A percentile compares a stretch with the other conserved stretches of the same genome.
Evolutionary conservation across 352 stramenopile species (phyloP).

Genomic region (Phytopythium kandeliae): DNA sequence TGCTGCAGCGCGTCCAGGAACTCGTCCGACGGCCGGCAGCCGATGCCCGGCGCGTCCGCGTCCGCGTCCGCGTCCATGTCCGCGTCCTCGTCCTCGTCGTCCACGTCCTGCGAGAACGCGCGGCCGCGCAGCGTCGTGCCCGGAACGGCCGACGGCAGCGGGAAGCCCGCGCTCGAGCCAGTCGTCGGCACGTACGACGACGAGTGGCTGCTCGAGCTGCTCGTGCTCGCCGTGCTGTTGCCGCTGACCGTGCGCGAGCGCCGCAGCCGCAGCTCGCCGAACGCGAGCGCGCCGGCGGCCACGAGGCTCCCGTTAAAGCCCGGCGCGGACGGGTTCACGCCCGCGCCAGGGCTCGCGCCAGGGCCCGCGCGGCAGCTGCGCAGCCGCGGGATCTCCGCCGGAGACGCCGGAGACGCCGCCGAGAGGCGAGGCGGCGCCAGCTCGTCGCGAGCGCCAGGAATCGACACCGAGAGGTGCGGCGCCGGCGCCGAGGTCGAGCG

Average conservation of each 20-base stretch:
- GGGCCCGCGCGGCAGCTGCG: constrained; percentile 31
- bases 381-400: constrained; percentile 39
- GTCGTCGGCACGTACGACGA: constrained; percentile 40
- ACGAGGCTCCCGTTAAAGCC: neutral
- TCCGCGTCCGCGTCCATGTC: neutral
- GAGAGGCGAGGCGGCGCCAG: constrained; percentile 3
- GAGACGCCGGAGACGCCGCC: constrained; percentile 6
- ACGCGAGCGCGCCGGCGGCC: constrained; percentile 1
- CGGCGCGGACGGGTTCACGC: constrained; percentile 6
- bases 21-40: constrained; percentile 6
- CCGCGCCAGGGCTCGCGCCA: constrained; percentile 5
- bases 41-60: too few species aligned
- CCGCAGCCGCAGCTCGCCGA: constrained; percentile 20
- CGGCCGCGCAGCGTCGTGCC: neutral
- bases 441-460: neutral
- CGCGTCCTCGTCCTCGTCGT: constrained; percentile 12
- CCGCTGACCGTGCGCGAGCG: constrained; percentile 52
- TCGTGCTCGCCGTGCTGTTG: constrained; percentile 62
- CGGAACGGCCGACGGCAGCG: neutral
- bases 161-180: constrained; percentile 11
- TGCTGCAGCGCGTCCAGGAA: constrained; percentile 25
- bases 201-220: constrained; percentile 38
- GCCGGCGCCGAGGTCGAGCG: neutral
- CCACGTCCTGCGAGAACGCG: constrained; percentile 17
- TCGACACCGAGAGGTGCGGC: neutral